Base-by-base conservation (phyloP, 1,284 basidiomycete species). In the Golubevia pallescens region DNA sequence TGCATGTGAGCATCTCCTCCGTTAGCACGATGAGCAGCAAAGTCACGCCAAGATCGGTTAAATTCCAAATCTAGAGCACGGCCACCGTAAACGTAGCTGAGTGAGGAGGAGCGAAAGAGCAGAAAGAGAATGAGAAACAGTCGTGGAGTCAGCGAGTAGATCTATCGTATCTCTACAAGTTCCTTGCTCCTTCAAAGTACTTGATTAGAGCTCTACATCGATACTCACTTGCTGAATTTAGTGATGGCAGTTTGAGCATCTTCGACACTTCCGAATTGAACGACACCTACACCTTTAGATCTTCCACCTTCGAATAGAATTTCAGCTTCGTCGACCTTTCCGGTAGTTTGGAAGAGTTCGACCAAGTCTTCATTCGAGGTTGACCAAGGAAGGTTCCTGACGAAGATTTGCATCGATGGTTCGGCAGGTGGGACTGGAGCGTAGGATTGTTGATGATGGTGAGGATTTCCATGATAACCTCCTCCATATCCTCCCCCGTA, bases 321-420 rank as follows among this genome's bases (percentile, higher is more conserved):
- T 86, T 98, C 96, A 8, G 96, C 96, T 57, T 94, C 88, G 77
- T 94, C 92, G 38, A 99, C 96, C 72, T 92, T 92, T 8, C 96
- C 96, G 1, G 95, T 97, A 34, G 96, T 99, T 88, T 97, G 95
- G 81, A 99, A 99, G 34, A 99, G 88, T 87, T 99, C 96, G 23
- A 98, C 95, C 32, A 99, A 88, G 84, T 99, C 96, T 83, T 98
- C 95, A 86, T 98, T 97, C n/a, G 95, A 93, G 42, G 96, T 99
- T 16, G 95, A 97, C 94, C 95, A 98, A 0, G 96, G 96, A 19
- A 99, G 88, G 86, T 98, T 98, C 86, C 93, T 92, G 77, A 97
- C 95, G 90, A 95, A 93, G 81, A 99, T 97, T 87, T 99, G 96
- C 86, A 94, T 93, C 81, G 92, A 94, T 1, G 95, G 95, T 76